A percentile compares a stretch with the other conserved stretches of the same genome.
phyloP scores from a whole-genome alignment of 192 early-diverging fungal genomes.

The Cetraspora pellucida region DNA sequence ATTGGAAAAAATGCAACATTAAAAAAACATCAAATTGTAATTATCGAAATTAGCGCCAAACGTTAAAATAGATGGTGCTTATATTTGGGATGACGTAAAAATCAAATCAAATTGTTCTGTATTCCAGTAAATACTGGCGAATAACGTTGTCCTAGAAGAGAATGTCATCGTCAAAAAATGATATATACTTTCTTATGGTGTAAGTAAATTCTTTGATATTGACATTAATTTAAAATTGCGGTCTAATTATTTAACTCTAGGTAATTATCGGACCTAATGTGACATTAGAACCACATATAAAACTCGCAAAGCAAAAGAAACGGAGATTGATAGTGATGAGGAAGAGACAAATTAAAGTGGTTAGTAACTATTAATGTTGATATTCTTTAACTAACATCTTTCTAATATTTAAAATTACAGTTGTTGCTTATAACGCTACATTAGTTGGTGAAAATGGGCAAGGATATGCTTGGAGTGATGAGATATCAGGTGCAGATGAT shows the following conservation, averaged over 20 bases:
- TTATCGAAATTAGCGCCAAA: too few species aligned
- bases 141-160: conserved; percentile 66
- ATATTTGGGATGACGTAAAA: too few species aligned
- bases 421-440: conserved; percentile 38
- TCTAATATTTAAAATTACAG: neutral
- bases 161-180: conserved; percentile 72
- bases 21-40: too few species aligned
- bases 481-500: conserved; percentile 42
- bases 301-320: conserved; percentile 53
- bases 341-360: conserved; percentile 35
- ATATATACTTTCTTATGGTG: conserved; percentile 67
- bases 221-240: neutral
- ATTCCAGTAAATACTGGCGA: conserved; percentile 73
- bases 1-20: too few species aligned
- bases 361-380: too few species aligned
- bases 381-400: too few species aligned
- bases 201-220: conserved; percentile 35
- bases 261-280: conserved; percentile 72
- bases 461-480: conserved; percentile 62
- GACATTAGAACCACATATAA: conserved; percentile 64
- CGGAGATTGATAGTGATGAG: conserved; percentile 50
- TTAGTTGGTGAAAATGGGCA: conserved; percentile 60
- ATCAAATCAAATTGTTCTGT: conserved; percentile 73
- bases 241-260: neutral
- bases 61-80: too few species aligned